Percentiles rank a stretch among this genome's conserved stretches.
Conservation (phyloP, 192 early-diverging fungal genomes). For the Coemansia sp. region DNA sequence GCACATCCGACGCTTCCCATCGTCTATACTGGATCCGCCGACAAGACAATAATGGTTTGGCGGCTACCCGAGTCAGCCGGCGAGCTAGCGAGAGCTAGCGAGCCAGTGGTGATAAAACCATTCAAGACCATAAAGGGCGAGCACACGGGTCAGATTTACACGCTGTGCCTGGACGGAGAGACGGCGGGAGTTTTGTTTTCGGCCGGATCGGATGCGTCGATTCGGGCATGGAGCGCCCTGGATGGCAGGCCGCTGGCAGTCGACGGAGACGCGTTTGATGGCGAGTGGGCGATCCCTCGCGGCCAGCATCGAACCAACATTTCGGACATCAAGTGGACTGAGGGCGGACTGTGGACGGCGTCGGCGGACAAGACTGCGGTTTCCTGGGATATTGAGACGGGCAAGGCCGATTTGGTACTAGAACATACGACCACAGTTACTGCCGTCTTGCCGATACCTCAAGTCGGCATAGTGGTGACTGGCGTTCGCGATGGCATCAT, state of each 20-base stretch:
- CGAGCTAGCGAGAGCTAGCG: background rate
- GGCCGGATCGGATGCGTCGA: conserved; percentile 56
- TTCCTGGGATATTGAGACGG: conserved; percentile 82
- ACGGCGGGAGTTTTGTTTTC: conserved; percentile 37
- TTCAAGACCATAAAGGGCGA: conserved; percentile 41
- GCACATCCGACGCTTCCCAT: conserved; percentile 43
- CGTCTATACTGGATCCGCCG: conserved; percentile 81
- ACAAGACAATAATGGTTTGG: conserved; percentile 61
- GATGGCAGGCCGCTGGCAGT: conserved; percentile 57
- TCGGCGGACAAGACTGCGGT: conserved; percentile 92
- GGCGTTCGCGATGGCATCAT: conserved; percentile 86
- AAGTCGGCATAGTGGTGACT: conserved; percentile 76
- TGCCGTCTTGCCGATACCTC: conserved; percentile 58
- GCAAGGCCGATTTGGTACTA: conserved; percentile 70
- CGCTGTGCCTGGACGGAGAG: conserved; percentile 33
- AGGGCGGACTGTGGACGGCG: conserved; percentile 80
- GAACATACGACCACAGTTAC: conserved; percentile 86
- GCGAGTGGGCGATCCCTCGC: conserved; percentile 59
- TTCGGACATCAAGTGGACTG: conserved; percentile 63
- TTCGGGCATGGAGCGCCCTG: conserved; percentile 74
- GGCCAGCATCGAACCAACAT: conserved; percentile 83
- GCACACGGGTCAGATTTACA: conserved; percentile 52
- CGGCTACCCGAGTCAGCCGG: conserved; percentile 24
- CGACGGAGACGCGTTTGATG: conserved; percentile 11
- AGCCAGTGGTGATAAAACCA: conserved; percentile 27